phyloP scores from a whole-genome alignment of 768 basidiomycete species.

The Megacollybia marginata region DNA sequence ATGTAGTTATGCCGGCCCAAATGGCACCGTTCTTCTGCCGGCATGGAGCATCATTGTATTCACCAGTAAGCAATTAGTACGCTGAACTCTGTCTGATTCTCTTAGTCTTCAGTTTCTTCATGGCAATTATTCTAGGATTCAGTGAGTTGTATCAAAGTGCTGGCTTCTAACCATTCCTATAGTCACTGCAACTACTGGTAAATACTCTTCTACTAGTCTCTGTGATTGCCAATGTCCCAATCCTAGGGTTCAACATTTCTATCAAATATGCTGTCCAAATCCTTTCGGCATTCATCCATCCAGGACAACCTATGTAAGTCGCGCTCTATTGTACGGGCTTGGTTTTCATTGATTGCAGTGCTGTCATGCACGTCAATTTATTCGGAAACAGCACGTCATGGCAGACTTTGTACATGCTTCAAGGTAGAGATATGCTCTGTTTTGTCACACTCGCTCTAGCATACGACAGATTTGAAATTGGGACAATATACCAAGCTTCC shows the following conservation, averaged over 20 bases:
- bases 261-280: slow-evolving; percentile 43
- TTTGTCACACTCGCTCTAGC: no score
- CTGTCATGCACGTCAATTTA: slow-evolving; percentile 49
- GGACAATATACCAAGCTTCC: slow-evolving; percentile 51
- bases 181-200: slow-evolving; percentile 33
- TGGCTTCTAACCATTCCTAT: neutral
- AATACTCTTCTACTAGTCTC: neutral
- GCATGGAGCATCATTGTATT: slow-evolving; percentile 49
- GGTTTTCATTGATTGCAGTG: slow-evolving; percentile 18
- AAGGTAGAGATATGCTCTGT: slow-evolving; percentile 22
- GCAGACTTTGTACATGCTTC: slow-evolving; percentile 46
- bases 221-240: neutral
- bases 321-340: neutral
- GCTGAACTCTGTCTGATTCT: slow-evolving; percentile 1
- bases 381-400: slow-evolving; percentile 45
- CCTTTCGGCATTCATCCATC: slow-evolving; percentile 42
- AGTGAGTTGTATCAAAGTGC: slow-evolving; percentile 18
- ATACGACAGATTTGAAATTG: slow-evolving; percentile 35
- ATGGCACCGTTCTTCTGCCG: slow-evolving; percentile 38
- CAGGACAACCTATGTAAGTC: slow-evolving; percentile 37
- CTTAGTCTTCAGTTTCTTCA: slow-evolving; percentile 22
- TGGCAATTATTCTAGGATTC: slow-evolving; percentile 34
- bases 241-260: slow-evolving; percentile 32
- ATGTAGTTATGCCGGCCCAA: slow-evolving; percentile 28
- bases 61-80: slow-evolving; percentile 23